Conservation (phyloP, 352 stramenopile species). For the Phytophthora sp. region DNA sequence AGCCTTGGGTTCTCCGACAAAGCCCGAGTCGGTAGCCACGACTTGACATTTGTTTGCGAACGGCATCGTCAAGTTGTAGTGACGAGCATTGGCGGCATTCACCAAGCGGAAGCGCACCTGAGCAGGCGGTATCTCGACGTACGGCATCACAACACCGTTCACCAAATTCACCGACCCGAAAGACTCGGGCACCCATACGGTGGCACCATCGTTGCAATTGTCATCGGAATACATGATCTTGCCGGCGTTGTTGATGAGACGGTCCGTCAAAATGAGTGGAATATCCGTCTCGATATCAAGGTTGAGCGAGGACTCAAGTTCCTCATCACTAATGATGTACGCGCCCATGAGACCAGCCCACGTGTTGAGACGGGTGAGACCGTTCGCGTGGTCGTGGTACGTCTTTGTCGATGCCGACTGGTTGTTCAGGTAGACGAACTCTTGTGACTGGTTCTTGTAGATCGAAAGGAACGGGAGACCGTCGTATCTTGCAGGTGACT, state of each 20-base stretch:
- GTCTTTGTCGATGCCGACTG: constrained; percentile 61
- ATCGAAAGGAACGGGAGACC: constrained; percentile 53
- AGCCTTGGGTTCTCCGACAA: constrained; percentile 41
- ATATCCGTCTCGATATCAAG: constrained; percentile 61
- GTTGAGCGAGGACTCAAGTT: constrained; percentile 50
- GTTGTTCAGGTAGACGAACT: constrained; percentile 64
- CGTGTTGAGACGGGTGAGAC: constrained; percentile 64
- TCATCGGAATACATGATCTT: constrained; percentile 62
- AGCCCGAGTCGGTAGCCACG: constrained; percentile 68
- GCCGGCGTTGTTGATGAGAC: constrained; percentile 49
- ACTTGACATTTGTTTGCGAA: constrained; percentile 67
- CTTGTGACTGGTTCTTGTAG: constrained; percentile 61
- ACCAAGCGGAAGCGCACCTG: constrained; percentile 72
- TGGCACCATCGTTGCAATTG: constrained; percentile 45
- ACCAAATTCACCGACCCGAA: constrained; percentile 61
- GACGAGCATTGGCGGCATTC: constrained; percentile 69
- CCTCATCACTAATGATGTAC: constrained; percentile 59
- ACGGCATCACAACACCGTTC: constrained; percentile 64
- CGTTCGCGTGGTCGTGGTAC: constrained; percentile 67
- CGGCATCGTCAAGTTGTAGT: constrained; percentile 80
- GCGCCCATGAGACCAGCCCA: constrained; percentile 59
- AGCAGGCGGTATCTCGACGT: constrained; percentile 62
- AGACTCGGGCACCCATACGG: constrained; percentile 58
- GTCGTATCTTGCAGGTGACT: constrained; percentile 54
- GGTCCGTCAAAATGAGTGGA: constrained; percentile 52